Base-by-base conservation (phyloP, 345 rosid genomes). In the Salix dunnii region DNA sequence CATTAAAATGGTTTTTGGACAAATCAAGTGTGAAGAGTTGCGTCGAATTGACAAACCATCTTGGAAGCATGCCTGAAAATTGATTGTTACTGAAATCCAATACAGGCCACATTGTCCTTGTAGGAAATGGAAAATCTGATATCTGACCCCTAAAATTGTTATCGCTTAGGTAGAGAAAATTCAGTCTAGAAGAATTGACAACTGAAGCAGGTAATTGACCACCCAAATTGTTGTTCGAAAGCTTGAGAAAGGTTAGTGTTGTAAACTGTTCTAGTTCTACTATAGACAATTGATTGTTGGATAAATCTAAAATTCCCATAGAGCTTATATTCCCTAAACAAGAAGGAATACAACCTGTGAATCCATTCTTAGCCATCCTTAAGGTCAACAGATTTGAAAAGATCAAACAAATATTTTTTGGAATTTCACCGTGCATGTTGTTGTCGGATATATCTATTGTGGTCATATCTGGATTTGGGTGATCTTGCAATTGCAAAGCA, bases 311-410 rank as follows among this genome's bases (percentile, higher is more conserved):
- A 7, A 0, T 0, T 0, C 0, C 2, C 17, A 77, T 2, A 3
- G 2, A 0, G 2, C 30, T 65, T 72, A 76, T 20, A 55, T 65
- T 40, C 13, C 82, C 82, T 0, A 79, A 16, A 1, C 80, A 82
- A 7, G 67, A 3, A 31, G 87, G 85, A 10, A 85, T 68, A 16
- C 42, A 13, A 28, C 82, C 85, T 40, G 66, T 10, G 7, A 80
- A 6, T 10, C 23, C 58, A 70, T 82, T 85, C 0, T 1, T 2
- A 20, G 76, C 80, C 65, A 85, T 20, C 33, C 6, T 14, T 8
- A 82, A 23, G 1, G 0, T 0, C 0, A 0, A 0, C 17, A 85
- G 21, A 65, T 67, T 21, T 2, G 81, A 82, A 35, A 78, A 68
- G 0, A n/a, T 17, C 6, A 63, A 64, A 33, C 79, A 51, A 3